A percentile compares a stretch with the other conserved stretches of the same genome.
Conservation (phyloP, 2,329 filamentous ascomycete genomes). For the Aureobasidium mangrovei region DNA sequence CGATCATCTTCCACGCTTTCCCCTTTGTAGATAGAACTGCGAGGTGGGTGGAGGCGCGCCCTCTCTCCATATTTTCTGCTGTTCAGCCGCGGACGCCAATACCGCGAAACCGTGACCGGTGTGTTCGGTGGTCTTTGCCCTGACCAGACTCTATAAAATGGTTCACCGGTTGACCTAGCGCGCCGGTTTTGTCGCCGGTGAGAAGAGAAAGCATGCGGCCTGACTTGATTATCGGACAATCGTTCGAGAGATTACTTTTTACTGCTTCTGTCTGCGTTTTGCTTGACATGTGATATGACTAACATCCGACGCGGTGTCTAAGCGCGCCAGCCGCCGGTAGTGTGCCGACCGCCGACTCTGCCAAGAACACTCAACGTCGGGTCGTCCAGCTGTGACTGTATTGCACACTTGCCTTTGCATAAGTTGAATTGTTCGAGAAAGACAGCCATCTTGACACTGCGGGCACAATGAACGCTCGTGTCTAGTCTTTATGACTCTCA, state of each 20-base stretch:
- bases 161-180: slow-evolving; percentile 9
- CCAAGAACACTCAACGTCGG: slow-evolving; percentile 5
- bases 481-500: background rate
- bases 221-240: slow-evolving; percentile 1
- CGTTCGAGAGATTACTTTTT: background rate
- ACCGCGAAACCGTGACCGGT: background rate
- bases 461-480: slow-evolving; percentile 10
- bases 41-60: slow-evolving; percentile 3
- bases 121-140: background rate
- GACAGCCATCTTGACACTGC: background rate
- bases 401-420: slow-evolving; percentile 3
- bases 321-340: background rate
- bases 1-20: background rate
- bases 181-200: slow-evolving; percentile 1
- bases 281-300: no score
- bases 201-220: background rate
- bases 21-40: slow-evolving; percentile 6
- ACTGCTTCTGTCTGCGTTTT: background rate
- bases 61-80: background rate
- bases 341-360: background rate
- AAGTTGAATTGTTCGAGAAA: slow-evolving; percentile 2
- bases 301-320: no score
- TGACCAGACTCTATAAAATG: background rate
- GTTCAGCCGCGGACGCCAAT: background rate
- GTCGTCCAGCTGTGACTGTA: slow-evolving; percentile 9